Base-by-base conservation (phyloP, 192 early-diverging fungal genomes). In the Dispira parvispora region DNA sequence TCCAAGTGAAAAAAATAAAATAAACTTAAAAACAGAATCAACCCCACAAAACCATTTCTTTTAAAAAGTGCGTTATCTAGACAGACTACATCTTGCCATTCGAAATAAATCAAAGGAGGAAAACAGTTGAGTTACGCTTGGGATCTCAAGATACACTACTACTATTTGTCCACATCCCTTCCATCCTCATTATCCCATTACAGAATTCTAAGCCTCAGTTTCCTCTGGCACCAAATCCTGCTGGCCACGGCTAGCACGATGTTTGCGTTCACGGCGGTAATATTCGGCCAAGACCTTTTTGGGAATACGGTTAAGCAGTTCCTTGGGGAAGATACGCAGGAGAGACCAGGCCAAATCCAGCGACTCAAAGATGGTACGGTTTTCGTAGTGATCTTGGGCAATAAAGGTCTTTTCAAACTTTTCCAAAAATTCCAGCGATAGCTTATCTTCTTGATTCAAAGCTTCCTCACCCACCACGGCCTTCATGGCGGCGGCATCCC, bases 401-500 rank as follows among this genome's bases (percentile, higher is more conserved):
- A 99, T 93, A 66, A 96, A 99, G 11, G 91, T 83, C 76, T 90
- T 92, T 73, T 99, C 96, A 73, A 99, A 99, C 78, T 96, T 97
- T 45, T 97, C 94, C 76, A 99, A 77, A 74, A 99, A 99, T 73
- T 99, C 96, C 12, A 99, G 72, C 28, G 90, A 83, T 64, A 99
- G 80, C 70, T 99, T 99, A 66, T 99, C 96, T 73, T 99, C 96
- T 62, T 88, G 90, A 71, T 91, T 96, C 71, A 99, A 72, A 8
- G 96, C 96, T 68, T 99, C 96, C 71, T 99, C 96, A 73, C 96
- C 96, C 45, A 99, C 96, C 28, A 99, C 96, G 28, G 96, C 96
- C 80, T 99, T 99, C 96, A 99, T 99, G 20, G 96, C 88, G 18
- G 93, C 91, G 1, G 96, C 96, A 69, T 99, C 96, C 64, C 88